Evolutionary conservation across 331 rosid genomes (phyloP).

Genomic region (Pyracantha coccinea): DNA sequence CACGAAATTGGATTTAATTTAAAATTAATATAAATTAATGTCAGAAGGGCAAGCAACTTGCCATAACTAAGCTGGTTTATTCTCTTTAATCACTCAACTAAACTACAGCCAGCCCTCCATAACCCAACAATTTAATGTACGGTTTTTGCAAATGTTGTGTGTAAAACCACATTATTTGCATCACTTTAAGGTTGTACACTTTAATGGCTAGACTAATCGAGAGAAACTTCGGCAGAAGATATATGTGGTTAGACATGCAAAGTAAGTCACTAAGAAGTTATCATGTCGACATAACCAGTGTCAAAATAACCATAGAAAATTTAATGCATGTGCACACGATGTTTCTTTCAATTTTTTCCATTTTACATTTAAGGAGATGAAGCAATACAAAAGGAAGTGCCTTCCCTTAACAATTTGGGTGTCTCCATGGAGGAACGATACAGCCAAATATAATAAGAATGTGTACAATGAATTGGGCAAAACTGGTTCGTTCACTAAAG

Average conservation of each 20-base stretch:
- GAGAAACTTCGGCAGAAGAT: no score
- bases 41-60: conserved; percentile 6
- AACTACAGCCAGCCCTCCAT: conserved; percentile 26
- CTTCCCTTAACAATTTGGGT: neutral
- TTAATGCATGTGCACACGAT: no score
- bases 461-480: neutral
- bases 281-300: no score
- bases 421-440: neutral
- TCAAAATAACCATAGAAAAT: no score
- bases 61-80: neutral
- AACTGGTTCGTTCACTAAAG: neutral
- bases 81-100: conserved; percentile 29
- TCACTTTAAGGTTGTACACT: neutral
- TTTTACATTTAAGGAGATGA: neutral
- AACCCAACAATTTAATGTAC: conserved; percentile 19
- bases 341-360: no score
- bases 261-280: no score
- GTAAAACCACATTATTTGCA: neutral
- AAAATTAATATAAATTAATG: neutral
- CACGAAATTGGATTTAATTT: neutral
- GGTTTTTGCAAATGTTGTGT: neutral
- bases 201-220: no score
- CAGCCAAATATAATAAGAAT: neutral
- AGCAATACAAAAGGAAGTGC: neutral
- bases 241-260: no score